Percentiles rank a stretch among this genome's conserved stretches.
Evolutionary conservation across 371 early-diverging fungal genomes (phyloP).

Genomic region (Cokeromyces recurvatus): DNA sequence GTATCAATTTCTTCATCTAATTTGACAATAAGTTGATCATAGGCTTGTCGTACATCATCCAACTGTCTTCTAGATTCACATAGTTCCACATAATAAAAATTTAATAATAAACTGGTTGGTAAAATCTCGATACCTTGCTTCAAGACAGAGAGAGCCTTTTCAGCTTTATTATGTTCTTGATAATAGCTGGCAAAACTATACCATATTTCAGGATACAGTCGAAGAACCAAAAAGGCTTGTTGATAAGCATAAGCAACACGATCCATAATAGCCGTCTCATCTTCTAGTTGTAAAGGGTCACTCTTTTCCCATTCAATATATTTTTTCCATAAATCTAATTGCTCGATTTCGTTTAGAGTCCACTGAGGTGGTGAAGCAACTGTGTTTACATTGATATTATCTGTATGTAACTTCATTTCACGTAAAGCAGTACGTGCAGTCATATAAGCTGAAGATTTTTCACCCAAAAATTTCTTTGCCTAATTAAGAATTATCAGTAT

Average conservation of each 20-base stretch:
- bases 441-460: slow-evolving; percentile 86
- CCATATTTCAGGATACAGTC: slow-evolving; percentile 92
- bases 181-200: slow-evolving; percentile 64
- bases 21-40: slow-evolving; percentile 62
- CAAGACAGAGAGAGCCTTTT: slow-evolving; percentile 72
- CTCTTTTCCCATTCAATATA: slow-evolving; percentile 89
- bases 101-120: slow-evolving; percentile 74
- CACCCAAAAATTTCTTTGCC: slow-evolving; percentile 87
- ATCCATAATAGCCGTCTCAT: slow-evolving; percentile 48
- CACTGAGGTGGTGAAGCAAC: slow-evolving; percentile 83
- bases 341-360: slow-evolving; percentile 66
- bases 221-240: slow-evolving; percentile 76
- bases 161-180: slow-evolving; percentile 57
- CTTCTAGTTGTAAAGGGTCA: slow-evolving; percentile 83
- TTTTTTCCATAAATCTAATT: slow-evolving; percentile 76
- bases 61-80: slow-evolving; percentile 73
- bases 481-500: slow-evolving; percentile 6
- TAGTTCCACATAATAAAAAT: slow-evolving; percentile 82
- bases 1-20: slow-evolving; percentile 51
- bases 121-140: slow-evolving; percentile 70
- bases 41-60: slow-evolving; percentile 65
- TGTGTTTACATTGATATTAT: slow-evolving; percentile 60
- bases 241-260: slow-evolving; percentile 85
- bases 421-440: slow-evolving; percentile 84
- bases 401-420: slow-evolving; percentile 73